phyloP scores from a whole-genome alignment of 495 filamentous ascomycete genomes.

The Platismatia glauca region DNA sequence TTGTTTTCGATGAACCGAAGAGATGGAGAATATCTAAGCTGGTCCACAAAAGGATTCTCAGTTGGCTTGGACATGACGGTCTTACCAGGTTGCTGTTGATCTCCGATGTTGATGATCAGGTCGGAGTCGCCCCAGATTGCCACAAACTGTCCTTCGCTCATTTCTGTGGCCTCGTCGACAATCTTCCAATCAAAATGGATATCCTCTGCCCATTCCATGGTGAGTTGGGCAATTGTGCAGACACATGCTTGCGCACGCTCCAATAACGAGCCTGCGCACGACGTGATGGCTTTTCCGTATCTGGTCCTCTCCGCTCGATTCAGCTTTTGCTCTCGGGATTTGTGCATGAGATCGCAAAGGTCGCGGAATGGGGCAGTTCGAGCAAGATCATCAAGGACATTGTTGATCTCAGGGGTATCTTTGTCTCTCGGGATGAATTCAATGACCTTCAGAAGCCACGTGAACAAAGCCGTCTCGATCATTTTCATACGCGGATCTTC shows the following conservation, averaged over 20 bases:
- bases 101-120: background rate
- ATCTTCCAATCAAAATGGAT: background rate
- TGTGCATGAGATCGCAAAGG: background rate
- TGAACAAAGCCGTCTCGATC: background rate
- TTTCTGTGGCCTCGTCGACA: background rate
- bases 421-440: background rate
- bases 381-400: no score
- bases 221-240: background rate
- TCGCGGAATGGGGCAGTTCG: background rate
- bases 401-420: background rate
- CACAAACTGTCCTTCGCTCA: background rate
- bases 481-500: background rate
- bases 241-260: background rate
- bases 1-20: background rate
- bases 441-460: background rate
- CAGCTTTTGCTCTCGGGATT: background rate
- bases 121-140: background rate
- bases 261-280: background rate
- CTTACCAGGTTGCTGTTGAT: background rate
- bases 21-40: background rate
- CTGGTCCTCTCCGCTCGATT: background rate
- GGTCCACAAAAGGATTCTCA: background rate
- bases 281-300: background rate
- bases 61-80: background rate
- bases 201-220: background rate